Evolutionary conservation across 768 basidiomycete species (phyloP), one percentile per base, ranked within the genome.

Genomic region (Boletus patriciae): DNA sequence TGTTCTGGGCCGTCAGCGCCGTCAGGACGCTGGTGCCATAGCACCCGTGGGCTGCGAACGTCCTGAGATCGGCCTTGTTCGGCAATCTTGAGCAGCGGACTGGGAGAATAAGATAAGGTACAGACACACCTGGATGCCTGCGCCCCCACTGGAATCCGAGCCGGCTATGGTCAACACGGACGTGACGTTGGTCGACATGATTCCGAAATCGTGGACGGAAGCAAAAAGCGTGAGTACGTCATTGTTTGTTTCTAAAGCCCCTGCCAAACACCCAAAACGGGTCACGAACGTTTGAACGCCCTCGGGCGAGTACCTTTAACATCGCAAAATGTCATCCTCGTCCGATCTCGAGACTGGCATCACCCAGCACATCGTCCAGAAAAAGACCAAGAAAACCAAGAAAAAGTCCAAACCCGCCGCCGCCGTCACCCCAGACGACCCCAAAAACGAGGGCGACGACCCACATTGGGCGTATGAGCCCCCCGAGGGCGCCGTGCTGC

Each of bases 1-100:
- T 95, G 70, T 95, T 97, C 69, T 97, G 94, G 0, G 94, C 90
- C 0, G 91, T 94, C 45, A 96, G 68, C 0, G 92, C 94, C 1
- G 94, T 95, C 50, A 95, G 73, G 9, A 84, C 92, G 58, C 86
- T 89, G 15, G 88, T 78, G 15, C 91, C 94, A 65, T 92, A 95
- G 65, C 89, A 90, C 29, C 78, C 80, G 29, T 86, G 80, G 0
- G 90, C 86, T 6, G 90, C 84, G 62, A 94, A 88, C 1, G 92
- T 88, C 71, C 89, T 92, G 29, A 96, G 76, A 70, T 96, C 94
- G 10, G 92, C 94, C 88, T 94, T 36, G 8, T n/a, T 43, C 13
- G 33, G 13, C 6, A 25, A 18, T 34, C 15, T 18, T 59, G 16
- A 44, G 44, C 25, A 9, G n/a, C 33, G 16, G 6, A 29, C 3